phyloP scores from a whole-genome alignment of 2,329 filamentous ascomycete species.

The Mollisiaceae sp. region DNA sequence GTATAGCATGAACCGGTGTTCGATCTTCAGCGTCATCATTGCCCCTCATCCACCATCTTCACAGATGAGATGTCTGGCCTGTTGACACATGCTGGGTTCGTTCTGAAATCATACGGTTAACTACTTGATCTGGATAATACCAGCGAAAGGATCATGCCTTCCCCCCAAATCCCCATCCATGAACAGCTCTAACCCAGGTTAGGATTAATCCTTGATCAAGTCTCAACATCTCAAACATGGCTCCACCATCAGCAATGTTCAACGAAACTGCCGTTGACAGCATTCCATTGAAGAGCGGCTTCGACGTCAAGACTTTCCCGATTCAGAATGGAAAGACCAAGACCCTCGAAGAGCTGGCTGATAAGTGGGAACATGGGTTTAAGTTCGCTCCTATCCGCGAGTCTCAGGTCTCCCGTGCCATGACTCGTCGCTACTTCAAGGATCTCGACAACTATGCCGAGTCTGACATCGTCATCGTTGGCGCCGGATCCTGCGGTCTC shows the following conservation, averaged over 20 bases:
- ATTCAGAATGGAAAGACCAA: slow-evolving; percentile 49
- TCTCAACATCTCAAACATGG: slow-evolving; percentile 61
- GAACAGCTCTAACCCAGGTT: slow-evolving; percentile 48
- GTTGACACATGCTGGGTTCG: slow-evolving; percentile 44
- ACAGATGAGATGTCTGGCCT: slow-evolving; percentile 38
- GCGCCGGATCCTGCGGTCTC: slow-evolving; percentile 86
- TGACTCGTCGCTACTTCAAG: slow-evolving; percentile 91
- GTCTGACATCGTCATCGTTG: slow-evolving; percentile 91
- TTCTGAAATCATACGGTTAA: slow-evolving; percentile 89
- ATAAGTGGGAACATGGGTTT: slow-evolving; percentile 77
- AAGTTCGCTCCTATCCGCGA: slow-evolving; percentile 87
- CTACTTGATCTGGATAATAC: slow-evolving; percentile 99
- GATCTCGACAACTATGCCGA: slow-evolving; percentile 90
- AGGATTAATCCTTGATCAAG: slow-evolving; percentile 44
- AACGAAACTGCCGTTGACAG: slow-evolving; percentile 47
- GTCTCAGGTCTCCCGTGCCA: slow-evolving; percentile 89
- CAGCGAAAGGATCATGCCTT: slow-evolving; percentile 99
- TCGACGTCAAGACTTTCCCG: slow-evolving; percentile 53
- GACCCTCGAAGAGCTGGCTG: slow-evolving; percentile 65
- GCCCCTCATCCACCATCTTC: slow-evolving; percentile 40
- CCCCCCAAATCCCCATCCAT: slow-evolving; percentile 46
- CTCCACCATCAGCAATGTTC: slow-evolving; percentile 75
- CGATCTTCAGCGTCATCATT: slow-evolving; percentile 46
- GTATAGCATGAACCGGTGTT: slow-evolving; percentile 70
- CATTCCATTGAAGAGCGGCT: slow-evolving; percentile 47